phyloP scores from a whole-genome alignment of 345 rosid genomes.

The Gossypium turneri region DNA sequence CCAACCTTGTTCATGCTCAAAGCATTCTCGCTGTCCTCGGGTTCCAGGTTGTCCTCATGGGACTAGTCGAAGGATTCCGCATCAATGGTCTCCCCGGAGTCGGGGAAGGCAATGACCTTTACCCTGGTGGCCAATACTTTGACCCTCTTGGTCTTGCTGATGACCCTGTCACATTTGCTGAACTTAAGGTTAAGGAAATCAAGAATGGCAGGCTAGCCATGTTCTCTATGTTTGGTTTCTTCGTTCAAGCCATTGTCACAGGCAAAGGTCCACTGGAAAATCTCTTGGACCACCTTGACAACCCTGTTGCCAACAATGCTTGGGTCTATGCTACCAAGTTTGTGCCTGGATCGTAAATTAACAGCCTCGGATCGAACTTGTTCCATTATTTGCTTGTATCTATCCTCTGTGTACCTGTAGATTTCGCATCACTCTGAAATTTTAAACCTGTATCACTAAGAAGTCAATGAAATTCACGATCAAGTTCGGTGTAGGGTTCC shows the following conservation, averaged over 20 bases:
- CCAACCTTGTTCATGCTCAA: constrained; percentile 94
- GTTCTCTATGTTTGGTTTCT: constrained; percentile 99
- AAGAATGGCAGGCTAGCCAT: constrained; percentile 91
- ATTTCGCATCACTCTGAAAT: not conserved
- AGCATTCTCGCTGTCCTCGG: constrained; percentile 92
- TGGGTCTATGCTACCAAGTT: constrained; percentile 97
- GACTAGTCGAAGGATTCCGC: constrained; percentile 87
- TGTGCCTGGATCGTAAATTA: constrained; percentile 63
- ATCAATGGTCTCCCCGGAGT: constrained; percentile 93
- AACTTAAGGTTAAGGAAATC: constrained; percentile 96
- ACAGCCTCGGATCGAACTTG: not conserved
- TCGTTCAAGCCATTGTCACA: constrained; percentile 90
- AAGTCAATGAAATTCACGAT: constrained; percentile 15
- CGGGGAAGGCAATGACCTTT: constrained; percentile 88
- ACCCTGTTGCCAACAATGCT: constrained; percentile 96
- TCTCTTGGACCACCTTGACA: constrained; percentile 81
- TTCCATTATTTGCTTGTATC: not conserved
- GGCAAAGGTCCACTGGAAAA: constrained; percentile 96
- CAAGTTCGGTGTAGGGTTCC: not conserved
- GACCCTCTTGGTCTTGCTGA: constrained; percentile 91
- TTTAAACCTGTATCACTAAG: not conserved
- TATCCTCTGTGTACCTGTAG: constrained; percentile 3
- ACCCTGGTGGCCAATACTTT: constrained; percentile 87
- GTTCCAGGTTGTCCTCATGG: constrained; percentile 87
- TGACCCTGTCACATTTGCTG: constrained; percentile 78